Evolutionary conservation across 2,329 filamentous ascomycete species (phyloP), one percentile per base, ranked within the genome.

Genomic region (Fusarium poae): DNA sequence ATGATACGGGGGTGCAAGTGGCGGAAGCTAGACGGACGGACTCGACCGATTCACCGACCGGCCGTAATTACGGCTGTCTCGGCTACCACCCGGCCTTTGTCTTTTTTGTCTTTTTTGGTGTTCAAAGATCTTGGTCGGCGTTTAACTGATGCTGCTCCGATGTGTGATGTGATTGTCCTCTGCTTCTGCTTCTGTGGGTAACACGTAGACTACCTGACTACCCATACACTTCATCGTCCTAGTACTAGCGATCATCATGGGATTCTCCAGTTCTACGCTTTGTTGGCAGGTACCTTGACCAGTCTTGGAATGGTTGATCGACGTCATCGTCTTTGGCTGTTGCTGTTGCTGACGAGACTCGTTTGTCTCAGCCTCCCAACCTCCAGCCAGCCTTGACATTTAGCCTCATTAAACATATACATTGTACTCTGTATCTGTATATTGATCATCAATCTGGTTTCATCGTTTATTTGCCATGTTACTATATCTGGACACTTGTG

Each of bases 31-130:
- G 30, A 48, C 46, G 60, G 51, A 39, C 62, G 62, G 63, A 58
- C 45, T 62, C 59, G 51, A 67, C 58, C 44, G 54, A 60, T 62
- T 50, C 46, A 61, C 62, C 65, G 69, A 69, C 62, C 66, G 57
- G 60, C 63, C 70, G 62, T 71, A 73, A 72, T 74, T 74, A 73
- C 72, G 72, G 70, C 49, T 64, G 27, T 51, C 40, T 73, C 72
- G 72, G 72, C 65, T 57, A 59, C 67, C 55, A 59, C 46, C 55
- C 53, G 51, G 44, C 20, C 18, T 51, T 51, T 51, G 34, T 50
- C 21, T 42, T 48, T 48, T 42, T 54, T 39, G 35, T 39, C 44
- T 25, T 42, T 54, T 39, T n/a, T 39, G 15, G n/a, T 37, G 18
- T 39, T 21, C n/a, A 39, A 39, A 39, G 35, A 39, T 39, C n/a